Evolutionary conservation across 2,329 filamentous ascomycete species (phyloP).

Genomic region (Aspergillus pseudonomiae): DNA sequence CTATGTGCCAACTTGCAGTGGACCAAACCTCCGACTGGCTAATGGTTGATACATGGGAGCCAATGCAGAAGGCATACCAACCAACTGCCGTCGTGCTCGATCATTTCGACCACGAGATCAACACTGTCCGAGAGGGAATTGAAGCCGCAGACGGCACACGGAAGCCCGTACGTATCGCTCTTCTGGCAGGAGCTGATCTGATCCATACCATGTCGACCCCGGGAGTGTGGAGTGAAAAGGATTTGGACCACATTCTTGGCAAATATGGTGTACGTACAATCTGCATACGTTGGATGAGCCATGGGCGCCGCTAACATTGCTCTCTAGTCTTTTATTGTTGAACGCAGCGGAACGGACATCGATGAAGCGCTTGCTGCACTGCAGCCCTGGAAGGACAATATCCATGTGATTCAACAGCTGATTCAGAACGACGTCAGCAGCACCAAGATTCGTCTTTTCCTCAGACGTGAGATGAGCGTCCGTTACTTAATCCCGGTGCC

Average conservation of each 20-base stretch:
- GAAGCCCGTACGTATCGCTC: slow-evolving; percentile 72
- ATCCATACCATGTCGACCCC: slow-evolving; percentile 72
- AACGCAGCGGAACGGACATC: slow-evolving; percentile 84
- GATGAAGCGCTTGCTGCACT: slow-evolving; percentile 83
- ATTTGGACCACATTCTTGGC: slow-evolving; percentile 85
- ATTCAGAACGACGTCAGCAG: slow-evolving; percentile 85
- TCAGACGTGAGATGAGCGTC: slow-evolving; percentile 79
- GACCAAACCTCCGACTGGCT: slow-evolving; percentile 73
- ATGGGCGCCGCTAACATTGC: slow-evolving; percentile 9
- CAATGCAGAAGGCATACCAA: slow-evolving; percentile 79
- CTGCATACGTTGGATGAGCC: neutral
- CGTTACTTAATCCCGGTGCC: slow-evolving; percentile 74
- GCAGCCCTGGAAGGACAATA: slow-evolving; percentile 80
- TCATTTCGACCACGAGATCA: slow-evolving; percentile 90
- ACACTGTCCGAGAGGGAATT: slow-evolving; percentile 74
- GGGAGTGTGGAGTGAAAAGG: slow-evolving; percentile 79
- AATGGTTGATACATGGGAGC: slow-evolving; percentile 89
- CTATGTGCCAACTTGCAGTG: slow-evolving; percentile 85
- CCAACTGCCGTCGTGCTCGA: slow-evolving; percentile 88
- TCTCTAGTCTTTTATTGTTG: slow-evolving; percentile 71
- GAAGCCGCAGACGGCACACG: slow-evolving; percentile 66
- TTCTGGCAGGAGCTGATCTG: slow-evolving; percentile 78
- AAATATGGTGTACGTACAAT: slow-evolving; percentile 65
- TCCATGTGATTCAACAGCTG: slow-evolving; percentile 84
- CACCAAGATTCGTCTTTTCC: slow-evolving; percentile 78